These are phyloP conservation scores for Wickerhamomyces pijperi DNA, from an alignment of 805 yeast species.

Conservation along the genomic window DNA sequence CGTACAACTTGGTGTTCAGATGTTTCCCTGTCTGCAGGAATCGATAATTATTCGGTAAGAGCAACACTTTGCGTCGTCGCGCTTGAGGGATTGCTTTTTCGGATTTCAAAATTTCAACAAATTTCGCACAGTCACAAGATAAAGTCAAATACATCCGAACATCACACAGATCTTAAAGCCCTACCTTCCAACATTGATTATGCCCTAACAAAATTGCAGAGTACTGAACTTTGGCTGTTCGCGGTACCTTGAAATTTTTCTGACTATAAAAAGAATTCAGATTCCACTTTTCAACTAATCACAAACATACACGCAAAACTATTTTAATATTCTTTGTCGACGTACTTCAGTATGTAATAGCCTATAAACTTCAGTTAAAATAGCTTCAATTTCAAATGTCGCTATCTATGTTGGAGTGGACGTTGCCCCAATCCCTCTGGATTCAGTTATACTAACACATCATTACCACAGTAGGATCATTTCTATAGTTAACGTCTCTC, in stretches of 20 bases:
- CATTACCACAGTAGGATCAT: constrained; percentile 76
- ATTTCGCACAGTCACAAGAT: background rate
- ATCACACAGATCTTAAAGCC: background rate
- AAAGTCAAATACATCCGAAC: background rate
- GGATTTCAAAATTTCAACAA: background rate
- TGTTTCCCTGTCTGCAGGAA: background rate
- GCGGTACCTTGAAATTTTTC: background rate
- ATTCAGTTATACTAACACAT: constrained; percentile 28
- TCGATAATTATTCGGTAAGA: background rate
- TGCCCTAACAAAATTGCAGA: no score
- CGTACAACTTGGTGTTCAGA: constrained; percentile 1
- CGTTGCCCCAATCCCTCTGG: constrained; percentile 4
- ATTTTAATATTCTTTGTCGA: constrained; percentile 58
- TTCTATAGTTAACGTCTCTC: constrained; percentile 99
- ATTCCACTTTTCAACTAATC: background rate
- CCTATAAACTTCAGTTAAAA: constrained; percentile 13
- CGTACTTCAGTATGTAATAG: constrained; percentile 75
- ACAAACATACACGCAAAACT: constrained; percentile 3
- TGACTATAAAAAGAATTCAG: background rate
- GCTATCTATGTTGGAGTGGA: background rate
- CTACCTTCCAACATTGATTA: background rate
- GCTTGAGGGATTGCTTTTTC: background rate
- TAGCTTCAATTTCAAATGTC: background rate
- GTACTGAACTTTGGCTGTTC: no score
- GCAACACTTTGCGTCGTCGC: background rate